phyloP scores from a whole-genome alignment of 176 grass and related monocot genomes.

The Dactylis glomerata region DNA sequence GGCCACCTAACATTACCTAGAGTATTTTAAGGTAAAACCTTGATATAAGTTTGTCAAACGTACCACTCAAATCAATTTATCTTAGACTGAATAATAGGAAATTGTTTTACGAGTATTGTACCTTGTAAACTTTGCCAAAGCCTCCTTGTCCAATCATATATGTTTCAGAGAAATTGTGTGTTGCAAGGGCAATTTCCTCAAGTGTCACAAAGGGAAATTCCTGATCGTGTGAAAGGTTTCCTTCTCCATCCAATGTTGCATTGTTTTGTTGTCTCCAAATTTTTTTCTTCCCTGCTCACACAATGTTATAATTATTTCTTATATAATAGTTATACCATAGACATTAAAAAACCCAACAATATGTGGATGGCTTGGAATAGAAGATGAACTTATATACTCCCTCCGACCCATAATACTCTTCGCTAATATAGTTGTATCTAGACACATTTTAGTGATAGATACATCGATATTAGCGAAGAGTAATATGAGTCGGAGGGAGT shows the following conservation, averaged over 20 bases:
- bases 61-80: too few relatives aligned
- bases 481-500: too few relatives aligned
- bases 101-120: neutral
- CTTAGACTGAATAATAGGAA: neutral
- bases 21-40: neutral
- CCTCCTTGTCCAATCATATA: neutral
- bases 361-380: too few relatives aligned
- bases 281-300: neutral
- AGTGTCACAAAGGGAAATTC: neutral
- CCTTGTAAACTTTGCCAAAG: conserved; percentile 41
- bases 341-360: too few relatives aligned
- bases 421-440: too few relatives aligned
- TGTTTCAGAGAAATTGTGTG: neutral
- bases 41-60: neutral
- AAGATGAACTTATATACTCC: too few relatives aligned
- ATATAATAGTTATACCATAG: too few relatives aligned
- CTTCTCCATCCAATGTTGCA: too few relatives aligned
- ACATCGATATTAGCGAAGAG: too few relatives aligned
- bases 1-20: neutral
- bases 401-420: too few relatives aligned
- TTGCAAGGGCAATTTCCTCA: neutral
- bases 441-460: too few relatives aligned
- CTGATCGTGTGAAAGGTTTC: neutral
- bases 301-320: neutral
- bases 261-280: too few relatives aligned